phyloP scores from a whole-genome alignment of 2,329 filamentous ascomycete genomes.

The Penicillium sp. region DNA sequence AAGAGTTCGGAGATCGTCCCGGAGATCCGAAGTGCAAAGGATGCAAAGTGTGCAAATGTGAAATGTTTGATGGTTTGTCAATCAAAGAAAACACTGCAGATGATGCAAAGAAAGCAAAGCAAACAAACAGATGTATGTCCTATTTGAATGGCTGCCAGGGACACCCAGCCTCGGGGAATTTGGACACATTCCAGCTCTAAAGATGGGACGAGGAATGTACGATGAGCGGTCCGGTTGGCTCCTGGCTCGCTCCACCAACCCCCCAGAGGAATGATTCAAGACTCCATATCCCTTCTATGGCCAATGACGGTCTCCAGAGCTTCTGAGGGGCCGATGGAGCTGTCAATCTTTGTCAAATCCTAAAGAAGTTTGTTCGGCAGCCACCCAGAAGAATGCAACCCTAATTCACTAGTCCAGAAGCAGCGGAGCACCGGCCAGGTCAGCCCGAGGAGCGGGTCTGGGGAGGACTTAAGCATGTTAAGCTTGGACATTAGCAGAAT shows the following conservation, averaged over 20 bases:
- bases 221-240: conserved; percentile 23
- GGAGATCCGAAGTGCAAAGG: conserved; percentile 21
- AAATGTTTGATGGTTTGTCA: conserved; percentile 39
- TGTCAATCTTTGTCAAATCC: conserved; percentile 24
- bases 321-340: conserved; percentile 26
- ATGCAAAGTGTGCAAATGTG: conserved; percentile 25
- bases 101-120: conserved; percentile 45
- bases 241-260: conserved; percentile 21
- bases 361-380: conserved; percentile 26
- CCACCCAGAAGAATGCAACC: conserved; percentile 41
- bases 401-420: conserved; percentile 33
- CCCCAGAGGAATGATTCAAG: conserved; percentile 25
- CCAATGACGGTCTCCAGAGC: conserved; percentile 27
- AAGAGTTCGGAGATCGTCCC: conserved; percentile 23
- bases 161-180: conserved; percentile 39
- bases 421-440: conserved; percentile 28
- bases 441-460: conserved; percentile 26
- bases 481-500: conserved; percentile 11
- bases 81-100: conserved; percentile 43
- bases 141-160: conserved; percentile 40
- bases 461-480: conserved; percentile 12
- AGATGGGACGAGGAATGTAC: conserved; percentile 38
- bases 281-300: conserved; percentile 7
- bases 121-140: conserved; percentile 42
- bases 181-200: conserved; percentile 39